These are phyloP conservation scores for Podila epicladia DNA, from an alignment of 192 early-diverging fungal species.

Conservation along the genomic window DNA sequence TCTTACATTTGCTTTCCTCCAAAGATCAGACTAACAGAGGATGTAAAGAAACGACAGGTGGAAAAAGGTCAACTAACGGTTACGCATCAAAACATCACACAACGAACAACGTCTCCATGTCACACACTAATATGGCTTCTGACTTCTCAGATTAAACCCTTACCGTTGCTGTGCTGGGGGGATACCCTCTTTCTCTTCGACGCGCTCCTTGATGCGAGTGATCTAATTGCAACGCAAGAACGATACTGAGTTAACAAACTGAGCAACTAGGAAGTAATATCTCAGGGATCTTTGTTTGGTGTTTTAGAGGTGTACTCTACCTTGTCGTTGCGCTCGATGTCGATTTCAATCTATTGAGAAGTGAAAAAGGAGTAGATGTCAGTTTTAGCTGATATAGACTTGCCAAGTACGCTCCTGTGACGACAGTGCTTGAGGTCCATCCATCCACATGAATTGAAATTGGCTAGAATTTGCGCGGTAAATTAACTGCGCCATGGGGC, in stretches of 20 bases:
- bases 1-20: slow-evolving; percentile 93
- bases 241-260: neutral
- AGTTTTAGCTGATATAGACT: neutral
- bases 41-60: slow-evolving; percentile 8
- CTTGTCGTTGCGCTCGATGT: slow-evolving; percentile 83
- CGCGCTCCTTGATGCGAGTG: slow-evolving; percentile 87
- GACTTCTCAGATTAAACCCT: slow-evolving; percentile 4
- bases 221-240: slow-evolving; percentile 54
- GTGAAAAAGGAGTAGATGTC: neutral
- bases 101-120: no score
- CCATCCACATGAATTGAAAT: no score
- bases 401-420: no score
- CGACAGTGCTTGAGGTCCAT: no score
- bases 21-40: slow-evolving; percentile 73
- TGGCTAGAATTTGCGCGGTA: no score
- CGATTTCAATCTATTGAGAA: slow-evolving; percentile 83
- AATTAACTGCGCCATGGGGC: neutral
- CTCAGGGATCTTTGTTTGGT: slow-evolving; percentile 3
- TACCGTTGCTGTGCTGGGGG: slow-evolving; percentile 92
- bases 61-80: neutral
- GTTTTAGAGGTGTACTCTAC: slow-evolving; percentile 36
- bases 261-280: no score
- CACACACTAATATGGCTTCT: neutral
- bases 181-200: slow-evolving; percentile 98
- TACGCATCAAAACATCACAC: no score